Conservation (phyloP, 148 eudicot genomes). For the Camellia lanceoleosa region DNA sequence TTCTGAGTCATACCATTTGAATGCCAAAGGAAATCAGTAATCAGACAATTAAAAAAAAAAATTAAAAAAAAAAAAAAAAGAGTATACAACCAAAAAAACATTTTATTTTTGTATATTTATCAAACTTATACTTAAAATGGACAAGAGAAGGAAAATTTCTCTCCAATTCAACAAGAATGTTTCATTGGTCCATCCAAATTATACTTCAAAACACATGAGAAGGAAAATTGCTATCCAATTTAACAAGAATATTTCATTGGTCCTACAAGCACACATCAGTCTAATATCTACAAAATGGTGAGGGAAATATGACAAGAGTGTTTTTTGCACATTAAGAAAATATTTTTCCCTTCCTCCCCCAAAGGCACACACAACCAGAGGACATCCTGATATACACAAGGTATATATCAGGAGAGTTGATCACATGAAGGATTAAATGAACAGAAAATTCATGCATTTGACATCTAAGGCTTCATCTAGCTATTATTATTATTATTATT, state of each 20-base stretch:
- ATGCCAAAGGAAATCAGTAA: conserved; percentile 5
- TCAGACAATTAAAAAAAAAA: background rate
- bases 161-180: background rate
- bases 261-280: background rate
- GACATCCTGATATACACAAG: too few relatives aligned
- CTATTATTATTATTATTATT: background rate
- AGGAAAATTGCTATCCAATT: background rate
- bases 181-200: background rate
- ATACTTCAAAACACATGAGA: background rate
- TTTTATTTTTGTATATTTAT: background rate
- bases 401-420: too few relatives aligned
- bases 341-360: too few relatives aligned
- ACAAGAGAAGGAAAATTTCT: background rate
- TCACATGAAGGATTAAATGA: too few relatives aligned
- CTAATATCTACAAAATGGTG: background rate
- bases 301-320: background rate
- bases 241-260: background rate
- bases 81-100: background rate
- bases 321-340: background rate
- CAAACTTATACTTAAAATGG: background rate
- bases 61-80: background rate
- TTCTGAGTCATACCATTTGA: background rate
- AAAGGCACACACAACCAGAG: too few relatives aligned
- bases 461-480: too few relatives aligned
- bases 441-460: too few relatives aligned